Evolutionary conservation across 371 early-diverging fungal genomes (phyloP).

Genomic region (Gilbertella persicaria): DNA sequence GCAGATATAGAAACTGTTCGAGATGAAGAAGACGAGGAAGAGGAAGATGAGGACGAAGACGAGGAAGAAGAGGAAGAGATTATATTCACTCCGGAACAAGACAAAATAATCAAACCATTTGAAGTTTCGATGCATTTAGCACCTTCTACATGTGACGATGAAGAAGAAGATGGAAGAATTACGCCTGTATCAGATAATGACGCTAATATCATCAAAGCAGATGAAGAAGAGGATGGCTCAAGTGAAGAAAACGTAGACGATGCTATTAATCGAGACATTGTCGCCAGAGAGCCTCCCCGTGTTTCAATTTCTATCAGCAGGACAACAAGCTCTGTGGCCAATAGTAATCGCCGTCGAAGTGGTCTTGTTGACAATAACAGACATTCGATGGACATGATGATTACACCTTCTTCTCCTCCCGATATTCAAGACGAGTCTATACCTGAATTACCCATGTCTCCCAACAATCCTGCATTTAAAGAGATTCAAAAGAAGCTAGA

Average conservation of each 20-base stretch:
- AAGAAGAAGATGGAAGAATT: constrained; percentile 29
- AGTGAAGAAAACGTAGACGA: constrained; percentile 48
- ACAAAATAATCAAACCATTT: constrained; percentile 30
- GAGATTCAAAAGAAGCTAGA: constrained; percentile 36
- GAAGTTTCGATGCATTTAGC: constrained; percentile 32
- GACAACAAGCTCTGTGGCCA: constrained; percentile 13
- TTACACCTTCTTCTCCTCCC: constrained; percentile 6
- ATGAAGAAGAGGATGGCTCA: constrained; percentile 36
- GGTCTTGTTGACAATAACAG: constrained; percentile 1
- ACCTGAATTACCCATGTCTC: neutral
- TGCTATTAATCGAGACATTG: constrained; percentile 35
- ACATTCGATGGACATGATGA: neutral
- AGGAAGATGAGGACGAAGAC: constrained; percentile 34
- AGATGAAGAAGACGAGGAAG: constrained; percentile 28
- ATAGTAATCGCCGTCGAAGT: constrained; percentile 3
- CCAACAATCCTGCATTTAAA: constrained; percentile 20
- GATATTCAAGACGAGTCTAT: neutral
- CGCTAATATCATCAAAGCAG: constrained; percentile 9
- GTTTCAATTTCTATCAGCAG: constrained; percentile 38
- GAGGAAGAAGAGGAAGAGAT: constrained; percentile 45
- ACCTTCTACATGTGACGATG: constrained; percentile 6
- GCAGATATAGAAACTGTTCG: constrained; percentile 1
- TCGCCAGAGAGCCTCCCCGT: constrained; percentile 35
- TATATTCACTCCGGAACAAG: constrained; percentile 41
- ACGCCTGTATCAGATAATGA: constrained; percentile 36